Evolutionary conservation across 169 alveolate genomes (phyloP).

Genomic region (Plasmodium falciparum): DNA sequence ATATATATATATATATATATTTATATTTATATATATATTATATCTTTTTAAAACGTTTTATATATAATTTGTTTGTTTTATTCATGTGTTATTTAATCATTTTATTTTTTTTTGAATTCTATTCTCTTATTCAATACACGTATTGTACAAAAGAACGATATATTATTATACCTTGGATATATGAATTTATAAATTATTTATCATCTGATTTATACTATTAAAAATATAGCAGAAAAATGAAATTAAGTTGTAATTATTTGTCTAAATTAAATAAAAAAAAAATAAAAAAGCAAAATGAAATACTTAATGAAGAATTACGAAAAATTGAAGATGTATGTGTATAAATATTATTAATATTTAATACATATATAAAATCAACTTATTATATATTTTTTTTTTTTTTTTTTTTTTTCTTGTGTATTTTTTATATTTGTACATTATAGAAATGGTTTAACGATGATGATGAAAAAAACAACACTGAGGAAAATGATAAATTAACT

Average conservation of each 20-base stretch:
- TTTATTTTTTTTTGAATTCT: background rate
- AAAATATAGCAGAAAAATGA: slow-evolving; percentile 26
- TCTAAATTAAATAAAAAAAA: slow-evolving; percentile 53
- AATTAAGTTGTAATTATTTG: slow-evolving; percentile 37
- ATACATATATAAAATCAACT: background rate
- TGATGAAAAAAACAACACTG: slow-evolving; percentile 1
- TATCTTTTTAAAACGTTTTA: background rate
- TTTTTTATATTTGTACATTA: background rate
- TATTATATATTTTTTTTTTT: background rate
- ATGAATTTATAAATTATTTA: background rate
- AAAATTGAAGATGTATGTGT: slow-evolving; percentile 45
- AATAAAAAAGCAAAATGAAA: slow-evolving; percentile 54
- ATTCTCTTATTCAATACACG: background rate
- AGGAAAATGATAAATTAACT: slow-evolving; percentile 7
- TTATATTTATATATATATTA: too few relatives aligned
- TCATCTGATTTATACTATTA: background rate
- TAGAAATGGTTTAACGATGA: slow-evolving; percentile 45
- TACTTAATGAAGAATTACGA: slow-evolving; percentile 38
- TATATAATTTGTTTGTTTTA: slow-evolving; percentile 6
- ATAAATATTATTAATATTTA: too few relatives aligned
- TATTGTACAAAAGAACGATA: background rate
- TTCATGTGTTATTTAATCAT: background rate
- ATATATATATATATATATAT: too few relatives aligned
- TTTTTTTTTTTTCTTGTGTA: background rate
- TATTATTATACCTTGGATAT: background rate